Evolutionary conservation across 352 stramenopile species (phyloP).

Genomic region (Phytopythium ostracodes): DNA sequence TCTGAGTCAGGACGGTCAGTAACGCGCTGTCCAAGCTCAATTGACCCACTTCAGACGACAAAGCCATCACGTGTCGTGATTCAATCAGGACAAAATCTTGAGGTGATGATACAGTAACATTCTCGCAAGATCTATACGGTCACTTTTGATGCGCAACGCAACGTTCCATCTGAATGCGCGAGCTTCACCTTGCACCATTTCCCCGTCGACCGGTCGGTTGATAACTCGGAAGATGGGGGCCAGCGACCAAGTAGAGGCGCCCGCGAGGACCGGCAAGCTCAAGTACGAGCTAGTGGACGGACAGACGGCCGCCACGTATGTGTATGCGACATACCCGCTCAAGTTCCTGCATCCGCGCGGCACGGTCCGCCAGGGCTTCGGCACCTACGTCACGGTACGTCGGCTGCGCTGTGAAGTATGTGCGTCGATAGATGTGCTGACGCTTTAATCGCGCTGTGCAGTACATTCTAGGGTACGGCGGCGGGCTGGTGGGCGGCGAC

Average conservation of each 20-base stretch:
- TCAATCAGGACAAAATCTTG: background rate
- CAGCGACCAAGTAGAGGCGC: background rate
- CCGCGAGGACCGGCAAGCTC: slow-evolving; percentile 35
- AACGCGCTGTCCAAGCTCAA: background rate
- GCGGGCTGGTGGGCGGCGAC: slow-evolving; percentile 77
- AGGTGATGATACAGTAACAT: background rate
- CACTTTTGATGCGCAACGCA: background rate
- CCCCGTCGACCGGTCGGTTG: background rate
- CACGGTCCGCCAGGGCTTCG: slow-evolving; percentile 52
- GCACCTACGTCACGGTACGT: slow-evolving; percentile 73
- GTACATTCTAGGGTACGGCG: slow-evolving; percentile 84
- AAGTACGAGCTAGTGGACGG: slow-evolving; percentile 70
- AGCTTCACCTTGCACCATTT: background rate
- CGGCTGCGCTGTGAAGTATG: background rate
- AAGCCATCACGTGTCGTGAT: background rate
- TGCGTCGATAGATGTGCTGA: too few relatives aligned
- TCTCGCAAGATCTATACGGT: background rate
- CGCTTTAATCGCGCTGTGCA: slow-evolving; percentile 22
- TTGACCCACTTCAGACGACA: background rate
- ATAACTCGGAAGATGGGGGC: background rate
- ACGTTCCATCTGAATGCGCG: background rate
- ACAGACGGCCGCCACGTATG: slow-evolving; percentile 56
- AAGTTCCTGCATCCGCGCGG: slow-evolving; percentile 82
- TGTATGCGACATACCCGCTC: slow-evolving; percentile 82
- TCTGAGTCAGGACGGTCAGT: background rate